phyloP scores from a whole-genome alignment of 768 basidiomycete genomes.

The Rhizopogon salebrosus region DNA sequence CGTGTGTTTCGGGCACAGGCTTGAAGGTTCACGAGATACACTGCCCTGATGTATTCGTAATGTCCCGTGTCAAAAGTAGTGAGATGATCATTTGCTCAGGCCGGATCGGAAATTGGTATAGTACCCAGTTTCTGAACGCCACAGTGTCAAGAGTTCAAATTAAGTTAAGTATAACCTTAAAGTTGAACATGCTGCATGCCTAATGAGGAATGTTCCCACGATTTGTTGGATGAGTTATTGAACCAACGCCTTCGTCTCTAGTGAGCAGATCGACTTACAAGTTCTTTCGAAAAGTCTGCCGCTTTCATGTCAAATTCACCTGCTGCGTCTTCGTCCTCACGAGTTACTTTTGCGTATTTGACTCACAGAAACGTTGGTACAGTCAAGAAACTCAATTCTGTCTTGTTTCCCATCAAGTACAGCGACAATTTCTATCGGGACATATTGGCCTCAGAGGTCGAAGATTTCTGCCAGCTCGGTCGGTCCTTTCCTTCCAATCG shows the following conservation, averaged over 20 bases:
- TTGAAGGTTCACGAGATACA: neutral
- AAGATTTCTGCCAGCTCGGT: conserved; percentile 88
- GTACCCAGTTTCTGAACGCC: neutral
- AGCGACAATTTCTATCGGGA: conserved; percentile 85
- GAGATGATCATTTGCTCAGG: neutral
- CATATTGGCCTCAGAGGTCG: conserved; percentile 69
- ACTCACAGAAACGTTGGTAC: conserved; percentile 83
- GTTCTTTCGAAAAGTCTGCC: neutral
- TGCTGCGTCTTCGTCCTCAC: conserved; percentile 21
- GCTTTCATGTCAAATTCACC: conserved; percentile 18
- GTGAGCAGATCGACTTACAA: conserved; percentile 23
- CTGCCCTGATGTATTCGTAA: neutral
- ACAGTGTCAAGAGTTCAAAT: neutral
- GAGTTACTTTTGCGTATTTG: conserved; percentile 68
- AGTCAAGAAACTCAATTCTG: conserved; percentile 54
- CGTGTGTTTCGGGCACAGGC: neutral
- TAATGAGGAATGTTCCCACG: conserved; percentile 18
- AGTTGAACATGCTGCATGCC: neutral
- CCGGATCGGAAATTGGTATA: neutral
- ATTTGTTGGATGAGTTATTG: conserved; percentile 2
- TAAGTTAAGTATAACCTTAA: conserved; percentile 1
- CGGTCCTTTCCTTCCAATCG: conserved; percentile 27
- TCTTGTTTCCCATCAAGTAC: conserved; percentile 87
- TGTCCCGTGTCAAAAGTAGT: neutral
- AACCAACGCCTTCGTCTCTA: conserved; percentile 1